Evolutionary conservation across 805 yeast genomes (phyloP).

Genomic region (Jamesozyma hellenica): DNA sequence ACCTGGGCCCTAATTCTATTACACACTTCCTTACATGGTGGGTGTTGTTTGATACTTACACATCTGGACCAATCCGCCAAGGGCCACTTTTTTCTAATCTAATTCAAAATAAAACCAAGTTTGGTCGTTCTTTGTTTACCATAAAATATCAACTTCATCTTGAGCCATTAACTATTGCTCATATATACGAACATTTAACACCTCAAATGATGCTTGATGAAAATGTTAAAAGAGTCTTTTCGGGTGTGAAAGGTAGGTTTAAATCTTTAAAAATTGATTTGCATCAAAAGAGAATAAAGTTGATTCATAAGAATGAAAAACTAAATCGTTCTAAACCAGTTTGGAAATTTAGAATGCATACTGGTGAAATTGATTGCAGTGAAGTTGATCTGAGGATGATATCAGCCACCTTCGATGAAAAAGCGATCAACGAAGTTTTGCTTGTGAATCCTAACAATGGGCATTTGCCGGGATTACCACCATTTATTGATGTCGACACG

Average conservation of each 20-base stretch:
- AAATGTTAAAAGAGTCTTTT: constrained; percentile 31
- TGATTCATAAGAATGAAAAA: constrained; percentile 35
- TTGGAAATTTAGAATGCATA: constrained; percentile 48
- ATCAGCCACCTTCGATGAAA: constrained; percentile 53
- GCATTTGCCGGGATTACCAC: neutral
- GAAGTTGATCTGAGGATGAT: constrained; percentile 61
- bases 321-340: constrained; percentile 36
- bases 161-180: constrained; percentile 60
- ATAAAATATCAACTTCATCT: constrained; percentile 64
- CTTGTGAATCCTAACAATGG: neutral
- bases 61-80: constrained; percentile 65
- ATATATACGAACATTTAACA: constrained; percentile 53
- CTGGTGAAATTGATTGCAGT: constrained; percentile 60
- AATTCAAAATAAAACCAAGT: constrained; percentile 39
- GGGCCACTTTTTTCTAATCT: constrained; percentile 56
- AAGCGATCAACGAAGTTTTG: constrained; percentile 36
- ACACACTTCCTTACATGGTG: constrained; percentile 73
- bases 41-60: constrained; percentile 62
- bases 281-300: constrained; percentile 43
- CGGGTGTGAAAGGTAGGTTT: constrained; percentile 58
- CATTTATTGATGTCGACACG: constrained; percentile 2
- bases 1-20: constrained; percentile 62
- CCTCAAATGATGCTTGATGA: constrained; percentile 34
- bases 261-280: constrained; percentile 46
- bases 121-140: constrained; percentile 61